Conservation (phyloP, 225 moss, liverwort and hornwort species). For the Takakia lepidozioides region DNA sequence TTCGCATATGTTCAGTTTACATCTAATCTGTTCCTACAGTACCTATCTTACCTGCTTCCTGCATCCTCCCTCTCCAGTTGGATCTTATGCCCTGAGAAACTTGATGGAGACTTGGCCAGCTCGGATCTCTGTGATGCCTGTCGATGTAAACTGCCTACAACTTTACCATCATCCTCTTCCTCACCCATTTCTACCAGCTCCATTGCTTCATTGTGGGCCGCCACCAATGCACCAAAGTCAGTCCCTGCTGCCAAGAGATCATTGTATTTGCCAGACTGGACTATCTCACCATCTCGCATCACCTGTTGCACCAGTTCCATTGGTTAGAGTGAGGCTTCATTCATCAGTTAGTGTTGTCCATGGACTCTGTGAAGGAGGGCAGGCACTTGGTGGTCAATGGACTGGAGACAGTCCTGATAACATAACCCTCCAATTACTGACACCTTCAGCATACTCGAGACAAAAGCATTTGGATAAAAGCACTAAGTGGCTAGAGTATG, state of each 20-base stretch:
- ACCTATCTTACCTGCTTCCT: slow-evolving; percentile 9
- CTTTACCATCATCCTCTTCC: slow-evolving; percentile 4
- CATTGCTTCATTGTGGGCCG: slow-evolving; percentile 37
- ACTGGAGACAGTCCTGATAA: no score
- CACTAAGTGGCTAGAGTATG: no score
- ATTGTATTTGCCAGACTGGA: slow-evolving; percentile 55
- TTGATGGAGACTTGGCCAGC: slow-evolving; percentile 8
- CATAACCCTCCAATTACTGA: no score
- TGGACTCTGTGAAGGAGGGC: no score
- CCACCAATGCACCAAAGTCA: slow-evolving; percentile 38
- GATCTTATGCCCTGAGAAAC: slow-evolving; percentile 4
- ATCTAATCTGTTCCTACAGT: no score
- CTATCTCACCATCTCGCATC: slow-evolving; percentile 50
- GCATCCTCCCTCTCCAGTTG: slow-evolving; percentile 2
- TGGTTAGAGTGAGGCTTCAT: no score
- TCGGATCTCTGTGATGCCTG: slow-evolving; percentile 8
- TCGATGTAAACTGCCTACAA: slow-evolving; percentile 5
- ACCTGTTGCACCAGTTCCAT: slow-evolving; percentile 46
- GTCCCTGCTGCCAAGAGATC: slow-evolving; percentile 34
- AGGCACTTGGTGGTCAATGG: no score
- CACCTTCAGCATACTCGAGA: no score
- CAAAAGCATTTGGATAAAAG: no score
- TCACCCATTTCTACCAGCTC: slow-evolving; percentile 14
- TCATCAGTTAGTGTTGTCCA: no score
- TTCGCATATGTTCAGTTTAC: no score